Evolutionary conservation across 2,329 filamentous ascomycete species (phyloP).

Genomic region (Calonectria henricotiae): DNA sequence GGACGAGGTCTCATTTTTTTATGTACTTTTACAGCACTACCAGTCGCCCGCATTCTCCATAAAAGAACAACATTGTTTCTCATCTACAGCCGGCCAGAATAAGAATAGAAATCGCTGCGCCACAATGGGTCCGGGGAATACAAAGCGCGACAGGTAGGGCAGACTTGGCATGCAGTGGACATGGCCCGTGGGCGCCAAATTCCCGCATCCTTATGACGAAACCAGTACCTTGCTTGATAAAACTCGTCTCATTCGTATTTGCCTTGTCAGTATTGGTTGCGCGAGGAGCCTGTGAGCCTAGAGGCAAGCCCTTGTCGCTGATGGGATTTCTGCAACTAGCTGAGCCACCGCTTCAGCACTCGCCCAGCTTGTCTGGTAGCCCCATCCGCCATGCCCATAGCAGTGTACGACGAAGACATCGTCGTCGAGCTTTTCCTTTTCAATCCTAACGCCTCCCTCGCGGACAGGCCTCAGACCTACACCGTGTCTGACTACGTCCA

Average conservation of each 20-base stretch:
- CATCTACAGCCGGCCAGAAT: neutral
- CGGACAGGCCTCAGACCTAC: constrained; percentile 83
- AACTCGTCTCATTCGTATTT: too few species aligned
- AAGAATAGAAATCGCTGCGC: neutral
- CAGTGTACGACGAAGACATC: constrained; percentile 74
- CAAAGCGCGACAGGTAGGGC: neutral
- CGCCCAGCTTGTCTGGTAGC: constrained; percentile 62
- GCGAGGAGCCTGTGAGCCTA: neutral
- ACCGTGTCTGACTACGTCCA: constrained; percentile 83
- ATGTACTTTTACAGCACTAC: neutral
- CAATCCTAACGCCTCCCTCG: constrained; percentile 79
- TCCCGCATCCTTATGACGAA: neutral
- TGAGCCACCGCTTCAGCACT: neutral
- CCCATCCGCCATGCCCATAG: constrained; percentile 81
- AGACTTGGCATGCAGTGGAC: neutral
- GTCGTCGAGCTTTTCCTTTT: constrained; percentile 67
- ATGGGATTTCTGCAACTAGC: neutral
- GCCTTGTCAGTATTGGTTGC: too few species aligned
- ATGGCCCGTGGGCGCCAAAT: neutral
- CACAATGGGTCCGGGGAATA: neutral
- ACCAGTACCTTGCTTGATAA: neutral
- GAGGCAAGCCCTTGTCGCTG: neutral
- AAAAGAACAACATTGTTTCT: too few species aligned
- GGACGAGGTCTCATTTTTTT: too few species aligned
- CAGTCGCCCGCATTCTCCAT: neutral